Conservation (phyloP, 2,329 filamentous ascomycete species). For the Claviceps sp. region DNA sequence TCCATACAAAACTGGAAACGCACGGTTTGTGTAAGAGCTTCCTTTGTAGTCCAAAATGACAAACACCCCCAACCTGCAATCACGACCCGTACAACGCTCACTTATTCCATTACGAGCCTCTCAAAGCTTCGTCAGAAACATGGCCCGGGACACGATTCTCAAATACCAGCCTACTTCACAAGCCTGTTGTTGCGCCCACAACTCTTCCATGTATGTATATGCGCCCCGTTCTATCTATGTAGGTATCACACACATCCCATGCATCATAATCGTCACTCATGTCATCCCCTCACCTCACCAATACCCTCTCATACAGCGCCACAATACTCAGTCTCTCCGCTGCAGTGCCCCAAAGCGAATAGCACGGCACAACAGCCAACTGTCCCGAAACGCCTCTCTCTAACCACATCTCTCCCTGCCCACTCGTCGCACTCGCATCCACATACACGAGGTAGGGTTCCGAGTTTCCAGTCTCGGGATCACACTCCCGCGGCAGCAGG, state of each 20-base stretch:
- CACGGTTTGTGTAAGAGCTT: too few species aligned
- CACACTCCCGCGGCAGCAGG: neutral
- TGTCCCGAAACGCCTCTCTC: conserved; percentile 3
- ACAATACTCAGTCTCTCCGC: conserved; percentile 20
- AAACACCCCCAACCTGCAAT: too few species aligned
- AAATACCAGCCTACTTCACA: too few species aligned
- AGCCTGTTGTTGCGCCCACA: too few species aligned
- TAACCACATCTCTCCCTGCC: conserved; percentile 5
- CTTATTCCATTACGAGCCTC: too few species aligned
- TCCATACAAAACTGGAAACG: too few species aligned
- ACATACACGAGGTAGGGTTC: conserved; percentile 21
- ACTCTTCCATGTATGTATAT: too few species aligned
- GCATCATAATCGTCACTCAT: neutral
- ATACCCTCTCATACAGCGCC: conserved; percentile 17
- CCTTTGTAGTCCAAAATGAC: too few species aligned
- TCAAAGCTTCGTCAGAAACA: too few species aligned
- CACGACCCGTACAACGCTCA: too few species aligned
- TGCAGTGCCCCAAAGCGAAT: conserved; percentile 21
- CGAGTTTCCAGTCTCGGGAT: neutral
- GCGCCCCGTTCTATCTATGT: neutral
- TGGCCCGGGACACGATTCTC: too few species aligned
- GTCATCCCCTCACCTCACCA: neutral
- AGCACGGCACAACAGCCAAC: conserved; percentile 21
- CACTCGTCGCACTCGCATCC: conserved; percentile 12
- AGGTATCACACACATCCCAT: neutral